Conservation (phyloP, 225 moss, liverwort and hornwort genomes). For the Sphagnum contortum region DNA sequence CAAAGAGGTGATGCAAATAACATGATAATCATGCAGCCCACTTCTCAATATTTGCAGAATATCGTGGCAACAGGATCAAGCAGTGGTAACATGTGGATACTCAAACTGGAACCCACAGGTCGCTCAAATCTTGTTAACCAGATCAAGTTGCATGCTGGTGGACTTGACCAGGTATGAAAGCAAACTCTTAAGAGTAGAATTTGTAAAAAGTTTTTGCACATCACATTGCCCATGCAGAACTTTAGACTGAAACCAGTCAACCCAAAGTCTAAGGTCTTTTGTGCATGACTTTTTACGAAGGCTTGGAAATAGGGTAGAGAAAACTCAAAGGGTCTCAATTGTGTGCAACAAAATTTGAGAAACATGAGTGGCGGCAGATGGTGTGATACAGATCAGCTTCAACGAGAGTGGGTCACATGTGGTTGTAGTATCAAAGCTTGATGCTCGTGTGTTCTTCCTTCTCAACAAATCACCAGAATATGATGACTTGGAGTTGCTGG, state of each 20-base stretch:
- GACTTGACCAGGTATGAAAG: constrained; percentile 45
- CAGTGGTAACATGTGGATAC: constrained; percentile 42
- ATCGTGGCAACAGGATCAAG: constrained; percentile 46
- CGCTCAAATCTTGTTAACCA: constrained; percentile 28
- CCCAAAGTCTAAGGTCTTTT: too few relatives aligned
- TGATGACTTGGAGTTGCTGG: constrained; percentile 52
- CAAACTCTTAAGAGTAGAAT: too few relatives aligned
- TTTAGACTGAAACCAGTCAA: too few relatives aligned
- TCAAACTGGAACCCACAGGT: constrained; percentile 41
- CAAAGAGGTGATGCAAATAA: too few relatives aligned
- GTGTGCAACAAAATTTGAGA: too few relatives aligned
- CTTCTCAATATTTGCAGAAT: constrained; percentile 21
- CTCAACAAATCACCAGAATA: constrained; percentile 37
- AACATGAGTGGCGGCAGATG: background rate
- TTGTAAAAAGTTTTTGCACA: too few relatives aligned
- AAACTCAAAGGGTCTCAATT: too few relatives aligned
- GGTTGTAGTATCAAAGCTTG: constrained; percentile 46
- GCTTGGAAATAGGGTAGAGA: too few relatives aligned
- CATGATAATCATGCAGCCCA: background rate
- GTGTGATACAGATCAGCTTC: constrained; percentile 41
- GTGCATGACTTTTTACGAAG: too few relatives aligned
- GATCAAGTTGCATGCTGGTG: constrained; percentile 44
- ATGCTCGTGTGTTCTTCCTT: constrained; percentile 68
- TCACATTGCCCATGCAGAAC: too few relatives aligned
- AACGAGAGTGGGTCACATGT: constrained; percentile 27